phyloP scores from a whole-genome alignment of 306 rosid genomes.

The Sphenostylis stenocarpa region DNA sequence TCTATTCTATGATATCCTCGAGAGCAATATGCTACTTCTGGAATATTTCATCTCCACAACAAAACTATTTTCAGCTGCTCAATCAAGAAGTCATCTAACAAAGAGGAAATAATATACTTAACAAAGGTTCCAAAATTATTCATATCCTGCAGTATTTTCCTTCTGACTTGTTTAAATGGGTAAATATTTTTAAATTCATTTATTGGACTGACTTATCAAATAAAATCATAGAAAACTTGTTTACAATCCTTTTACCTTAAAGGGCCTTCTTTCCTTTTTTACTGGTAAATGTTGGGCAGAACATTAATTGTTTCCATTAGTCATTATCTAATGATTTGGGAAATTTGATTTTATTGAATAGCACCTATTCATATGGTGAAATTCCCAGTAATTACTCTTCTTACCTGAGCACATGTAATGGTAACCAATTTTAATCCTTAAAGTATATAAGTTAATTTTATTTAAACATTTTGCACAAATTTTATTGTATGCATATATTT shows the following conservation, averaged over 20 bases:
- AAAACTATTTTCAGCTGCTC: neutral
- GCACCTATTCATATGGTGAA: neutral
- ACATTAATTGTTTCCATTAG: constrained; percentile 3
- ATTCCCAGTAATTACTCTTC: constrained; percentile 1
- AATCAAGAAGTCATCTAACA: neutral
- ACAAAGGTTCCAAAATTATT: neutral
- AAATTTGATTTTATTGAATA: constrained; percentile 5
- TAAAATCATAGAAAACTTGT: neutral
- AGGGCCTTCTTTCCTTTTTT: neutral
- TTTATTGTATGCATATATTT: constrained; percentile 22
- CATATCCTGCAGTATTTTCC: neutral
- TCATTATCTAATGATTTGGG: constrained; percentile 7
- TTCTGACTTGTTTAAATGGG: neutral
- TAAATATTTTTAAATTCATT: neutral
- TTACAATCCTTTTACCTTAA: neutral
- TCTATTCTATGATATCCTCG: neutral
- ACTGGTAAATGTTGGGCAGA: neutral
- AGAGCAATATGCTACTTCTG: neutral
- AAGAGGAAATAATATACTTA: neutral
- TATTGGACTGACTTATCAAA: neutral
- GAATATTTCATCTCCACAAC: neutral
- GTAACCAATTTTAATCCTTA: constrained; percentile 17
- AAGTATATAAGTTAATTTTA: constrained; percentile 15
- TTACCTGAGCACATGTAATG: neutral
- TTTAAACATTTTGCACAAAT: constrained; percentile 1